Percentiles rank a stretch among this genome's conserved stretches.
phyloP scores from a whole-genome alignment of 2,329 filamentous ascomycete genomes.

The Cladophialophora exuberans region DNA sequence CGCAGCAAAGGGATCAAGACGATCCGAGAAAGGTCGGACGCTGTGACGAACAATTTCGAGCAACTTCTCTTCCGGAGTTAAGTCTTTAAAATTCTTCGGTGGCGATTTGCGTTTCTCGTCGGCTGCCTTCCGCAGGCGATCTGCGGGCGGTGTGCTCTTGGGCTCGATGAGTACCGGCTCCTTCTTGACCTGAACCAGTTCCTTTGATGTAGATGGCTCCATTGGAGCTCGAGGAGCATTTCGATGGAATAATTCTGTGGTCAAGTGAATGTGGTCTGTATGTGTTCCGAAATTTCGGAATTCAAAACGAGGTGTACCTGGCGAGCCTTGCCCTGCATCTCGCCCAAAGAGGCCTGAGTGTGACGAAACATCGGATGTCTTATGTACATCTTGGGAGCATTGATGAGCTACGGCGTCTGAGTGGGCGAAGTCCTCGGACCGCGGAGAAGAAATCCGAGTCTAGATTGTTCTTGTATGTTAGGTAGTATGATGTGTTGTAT shows the following conservation, averaged over 20 bases:
- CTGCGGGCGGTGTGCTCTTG: background rate
- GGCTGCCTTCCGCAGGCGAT: background rate
- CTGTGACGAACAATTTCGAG: slow-evolving; percentile 25
- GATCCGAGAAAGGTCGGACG: slow-evolving; percentile 25
- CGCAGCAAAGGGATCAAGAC: slow-evolving; percentile 27
- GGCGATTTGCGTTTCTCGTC: background rate
- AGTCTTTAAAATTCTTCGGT: slow-evolving; percentile 8
- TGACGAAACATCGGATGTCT: too few species aligned
- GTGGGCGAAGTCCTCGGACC: too few species aligned
- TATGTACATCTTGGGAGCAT: too few species aligned
- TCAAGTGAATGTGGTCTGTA: too few species aligned
- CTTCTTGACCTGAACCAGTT: slow-evolving; percentile 17
- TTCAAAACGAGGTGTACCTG: too few species aligned
- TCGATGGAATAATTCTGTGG: background rate
- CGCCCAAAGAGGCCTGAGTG: too few species aligned
- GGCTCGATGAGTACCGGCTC: slow-evolving; percentile 16
- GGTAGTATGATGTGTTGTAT: too few species aligned
- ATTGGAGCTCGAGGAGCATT: slow-evolving; percentile 16
- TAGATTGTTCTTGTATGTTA: too few species aligned
- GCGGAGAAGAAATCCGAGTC: too few species aligned
- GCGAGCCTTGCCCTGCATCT: too few species aligned
- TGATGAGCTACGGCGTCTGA: too few species aligned
- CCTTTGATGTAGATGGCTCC: slow-evolving; percentile 12
- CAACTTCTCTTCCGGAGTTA: slow-evolving; percentile 22
- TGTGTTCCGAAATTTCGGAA: too few species aligned